Evolutionary conservation across 2,329 filamentous ascomycete genomes (phyloP), one percentile per base, ranked within the genome.

Genomic region (Claviceps sp.): DNA sequence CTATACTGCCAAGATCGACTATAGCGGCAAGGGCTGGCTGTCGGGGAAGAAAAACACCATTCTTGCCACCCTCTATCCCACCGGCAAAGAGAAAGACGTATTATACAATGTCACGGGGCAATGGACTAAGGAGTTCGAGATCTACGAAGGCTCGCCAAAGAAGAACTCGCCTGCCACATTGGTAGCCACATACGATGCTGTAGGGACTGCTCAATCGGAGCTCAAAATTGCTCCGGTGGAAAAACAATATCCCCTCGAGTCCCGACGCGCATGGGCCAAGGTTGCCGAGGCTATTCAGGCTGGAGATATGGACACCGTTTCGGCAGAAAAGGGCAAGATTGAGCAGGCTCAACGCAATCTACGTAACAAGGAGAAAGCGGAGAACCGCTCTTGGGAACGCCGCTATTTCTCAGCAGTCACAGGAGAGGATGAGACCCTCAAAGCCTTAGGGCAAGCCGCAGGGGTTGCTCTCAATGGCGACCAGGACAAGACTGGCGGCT

Each of bases 31-130:
- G 66, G 91, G 91, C 53, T 98, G 91, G 91, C 70, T 98, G 9
- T 89, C 85, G 46, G 93, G 91, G 58, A 95, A 95, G 76, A 96
- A 95, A 74, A 97, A 97, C 72, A 86, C 78, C 52, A 89, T 97
- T 65, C 81, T 75, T 13, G 91, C 89, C 14, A 75, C 75, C 24
- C 66, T 97, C 53, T 89, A 85, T 70, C 77, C 73, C 16, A 81
- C 87, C 67, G 70, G 81, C 71, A 73, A 75, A 69, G 88, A 84
- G 68, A 86, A 85, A 69, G 84, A 87, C 50, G 77, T 81, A 55
- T 73, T 84, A 48, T 96, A 91, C 74, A 88, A 82, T n/a, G 76
- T 85, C 41, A 83, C 89, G 34, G 93, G 93, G 24, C 88, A 94
- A 65, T 98, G 93, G 93, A 94, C 82, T 53, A 87, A 89, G 61